Evolutionary conservation across 2,329 filamentous ascomycete species (phyloP).

Genomic region (Trichoderma brevicompactum): DNA sequence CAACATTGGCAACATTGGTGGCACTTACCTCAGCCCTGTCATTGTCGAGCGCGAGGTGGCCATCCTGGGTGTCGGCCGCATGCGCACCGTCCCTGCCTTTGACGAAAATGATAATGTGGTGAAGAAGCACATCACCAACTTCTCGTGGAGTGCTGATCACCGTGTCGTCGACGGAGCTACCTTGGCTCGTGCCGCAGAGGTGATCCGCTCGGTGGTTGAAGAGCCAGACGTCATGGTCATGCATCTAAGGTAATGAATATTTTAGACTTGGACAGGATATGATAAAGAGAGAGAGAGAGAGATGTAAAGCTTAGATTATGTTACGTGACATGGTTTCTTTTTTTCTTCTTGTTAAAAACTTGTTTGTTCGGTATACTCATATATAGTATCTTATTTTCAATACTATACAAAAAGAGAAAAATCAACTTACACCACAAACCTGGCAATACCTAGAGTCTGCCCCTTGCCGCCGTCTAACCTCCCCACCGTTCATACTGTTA

Average conservation of each 20-base stretch:
- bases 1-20: conserved; percentile 94
- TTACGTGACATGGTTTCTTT: conserved; percentile 9
- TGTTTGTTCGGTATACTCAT: not conserved
- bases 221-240: conserved; percentile 86
- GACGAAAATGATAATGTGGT: conserved; percentile 63
- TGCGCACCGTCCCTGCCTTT: conserved; percentile 82
- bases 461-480: not conserved
- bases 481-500: not conserved
- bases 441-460: not conserved
- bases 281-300: not conserved
- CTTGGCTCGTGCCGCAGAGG: conserved; percentile 86
- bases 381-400: not conserved
- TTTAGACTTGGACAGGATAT: not conserved
- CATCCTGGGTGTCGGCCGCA: conserved; percentile 85
- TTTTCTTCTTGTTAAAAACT: not conserved
- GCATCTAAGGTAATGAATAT: conserved; percentile 65
- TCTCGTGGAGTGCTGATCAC: conserved; percentile 97
- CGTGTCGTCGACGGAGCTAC: conserved; percentile 93
- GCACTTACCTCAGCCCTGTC: conserved; percentile 87
- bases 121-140: conserved; percentile 79
- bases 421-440: conserved; percentile 11
- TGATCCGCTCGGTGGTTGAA: conserved; percentile 78
- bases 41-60: conserved; percentile 90
- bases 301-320: conserved; percentile 11
- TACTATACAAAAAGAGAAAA: not conserved